Base-by-base conservation (phyloP, 345 rosid genomes). In the Moricandia arvensis region DNA sequence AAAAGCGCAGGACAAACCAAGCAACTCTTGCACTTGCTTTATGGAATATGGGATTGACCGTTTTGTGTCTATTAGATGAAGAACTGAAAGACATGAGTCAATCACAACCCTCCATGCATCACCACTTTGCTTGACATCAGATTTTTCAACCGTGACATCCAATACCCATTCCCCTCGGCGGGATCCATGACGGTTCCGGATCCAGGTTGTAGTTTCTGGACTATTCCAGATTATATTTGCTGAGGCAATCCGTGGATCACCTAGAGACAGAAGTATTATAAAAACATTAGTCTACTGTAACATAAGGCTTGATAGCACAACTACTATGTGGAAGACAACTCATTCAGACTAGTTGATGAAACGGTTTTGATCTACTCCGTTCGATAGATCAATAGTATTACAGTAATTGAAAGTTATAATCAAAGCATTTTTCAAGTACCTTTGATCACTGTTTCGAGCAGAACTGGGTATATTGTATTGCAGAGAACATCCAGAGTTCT, bases 51-150 rank as follows among this genome's bases (percentile, higher is more conserved):
- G 99, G 18, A 90, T 82, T 8, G 99, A 95, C 33, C 96, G 88
- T 54, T 75, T 86, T 8, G 90, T 87, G 75, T 95, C 96, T 68
- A 92, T 84, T 3, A 89, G 74, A 81, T 90, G 90, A 68, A 92
- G 83, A 16, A 95, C 88, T 12, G 99, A 90, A 78, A 95, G 92
- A 81, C 98, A 92, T 4, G 93, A 83, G 75, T 95, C 98, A 30
- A 92, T 78, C 58, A 85, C 91, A 71, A 87, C 81, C 83, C 99
- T 90, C 99, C 99, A 95, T 8, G 97, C 96, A 88, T 90, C 99
- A 49, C 97, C 98, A 71, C 88, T 88, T 80, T 80, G 78, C 79
- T 89, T 92, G 64, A 90, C 91, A 55, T 74, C 90, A 15, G 91
- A 79, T 66, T 92, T 92, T 71, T 90, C 93, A 64, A 92, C 78